phyloP scores from a whole-genome alignment of 768 basidiomycete genomes.

The Porphyrellus cyaneotinctus region DNA sequence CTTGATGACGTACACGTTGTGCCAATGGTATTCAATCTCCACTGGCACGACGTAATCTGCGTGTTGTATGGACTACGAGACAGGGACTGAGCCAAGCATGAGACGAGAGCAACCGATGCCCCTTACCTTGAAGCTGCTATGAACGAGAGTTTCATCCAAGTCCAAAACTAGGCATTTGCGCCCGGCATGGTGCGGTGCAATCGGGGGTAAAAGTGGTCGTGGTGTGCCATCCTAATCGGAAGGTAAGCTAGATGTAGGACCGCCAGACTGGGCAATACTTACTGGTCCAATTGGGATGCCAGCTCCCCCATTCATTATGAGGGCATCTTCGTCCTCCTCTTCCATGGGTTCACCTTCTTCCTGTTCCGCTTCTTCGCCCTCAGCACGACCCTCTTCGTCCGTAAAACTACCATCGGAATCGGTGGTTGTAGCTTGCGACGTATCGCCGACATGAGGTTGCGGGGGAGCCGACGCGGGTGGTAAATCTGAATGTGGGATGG shows the following conservation, averaged over 20 bases:
- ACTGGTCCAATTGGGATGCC: constrained; percentile 94
- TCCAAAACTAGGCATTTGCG: constrained; percentile 96
- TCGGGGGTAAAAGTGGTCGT: constrained; percentile 81
- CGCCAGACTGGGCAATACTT: constrained; percentile 32
- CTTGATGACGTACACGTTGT: constrained; percentile 99
- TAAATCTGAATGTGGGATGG: constrained; percentile 21
- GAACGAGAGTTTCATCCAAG: constrained; percentile 94
- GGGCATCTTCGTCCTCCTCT: constrained; percentile 80
- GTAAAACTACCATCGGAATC: constrained; percentile 42
- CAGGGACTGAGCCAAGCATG: constrained; percentile 6
- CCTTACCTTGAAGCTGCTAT: constrained; percentile 94
- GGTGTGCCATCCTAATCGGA: constrained; percentile 73
- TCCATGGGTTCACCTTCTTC: constrained; percentile 63
- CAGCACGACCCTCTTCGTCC: constrained; percentile 63
- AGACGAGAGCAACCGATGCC: constrained; percentile 9
- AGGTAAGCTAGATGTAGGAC: constrained; percentile 3
- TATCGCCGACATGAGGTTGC: constrained; percentile 29
- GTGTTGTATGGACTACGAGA: constrained; percentile 75
- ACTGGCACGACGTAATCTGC: constrained; percentile 99
- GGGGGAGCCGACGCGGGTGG: constrained; percentile 23
- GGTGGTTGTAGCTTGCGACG: constrained; percentile 29
- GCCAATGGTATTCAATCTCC: constrained; percentile 97
- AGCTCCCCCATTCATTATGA: constrained; percentile 88
- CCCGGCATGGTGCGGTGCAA: constrained; percentile 75
- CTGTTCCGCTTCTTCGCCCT: constrained; percentile 64